A percentile compares a stretch with the other conserved stretches of the same genome.
Conservation (phyloP, 2,329 filamentous ascomycete species). For the Fusarium sp. region DNA sequence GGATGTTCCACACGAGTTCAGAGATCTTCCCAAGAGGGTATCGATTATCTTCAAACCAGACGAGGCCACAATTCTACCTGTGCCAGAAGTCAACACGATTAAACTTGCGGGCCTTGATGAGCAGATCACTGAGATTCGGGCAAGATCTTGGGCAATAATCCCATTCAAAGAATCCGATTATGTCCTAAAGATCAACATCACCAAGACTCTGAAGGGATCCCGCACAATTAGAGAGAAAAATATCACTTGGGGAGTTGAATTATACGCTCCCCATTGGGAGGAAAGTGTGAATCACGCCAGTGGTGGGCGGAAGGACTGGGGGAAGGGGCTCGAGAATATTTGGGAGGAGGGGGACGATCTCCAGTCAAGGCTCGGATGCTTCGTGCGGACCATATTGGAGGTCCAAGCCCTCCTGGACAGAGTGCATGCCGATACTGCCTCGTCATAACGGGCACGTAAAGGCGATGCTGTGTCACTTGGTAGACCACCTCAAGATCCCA, state of each 20-base stretch:
- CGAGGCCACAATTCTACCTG: constrained; percentile 17
- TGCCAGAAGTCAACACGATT: constrained; percentile 26
- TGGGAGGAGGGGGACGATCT: constrained; percentile 50
- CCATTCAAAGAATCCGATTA: constrained; percentile 51
- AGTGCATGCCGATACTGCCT: constrained; percentile 20
- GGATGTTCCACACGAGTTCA: constrained; percentile 35
- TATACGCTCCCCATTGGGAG: constrained; percentile 55
- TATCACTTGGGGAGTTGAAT: constrained; percentile 49
- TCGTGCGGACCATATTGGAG: constrained; percentile 50
- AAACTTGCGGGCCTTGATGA: constrained; percentile 15
- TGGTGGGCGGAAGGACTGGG: constrained; percentile 50
- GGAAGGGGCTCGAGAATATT: constrained; percentile 46
- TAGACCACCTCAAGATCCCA: background rate
- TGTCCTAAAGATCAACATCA: constrained; percentile 51
- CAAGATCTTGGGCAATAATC: constrained; percentile 48
- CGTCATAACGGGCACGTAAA: constrained; percentile 7
- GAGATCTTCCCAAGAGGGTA: constrained; percentile 40
- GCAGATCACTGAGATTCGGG: constrained; percentile 35
- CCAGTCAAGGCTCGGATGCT: constrained; percentile 47
- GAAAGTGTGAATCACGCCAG: constrained; percentile 50
- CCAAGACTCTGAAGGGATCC: constrained; percentile 45
- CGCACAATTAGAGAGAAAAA: constrained; percentile 34
- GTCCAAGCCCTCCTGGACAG: constrained; percentile 48
- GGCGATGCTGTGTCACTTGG: constrained; percentile 13
- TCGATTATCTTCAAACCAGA: constrained; percentile 22